Conservation (phyloP, 164 flowering plant species). For the Liquidambar formosana region DNA sequence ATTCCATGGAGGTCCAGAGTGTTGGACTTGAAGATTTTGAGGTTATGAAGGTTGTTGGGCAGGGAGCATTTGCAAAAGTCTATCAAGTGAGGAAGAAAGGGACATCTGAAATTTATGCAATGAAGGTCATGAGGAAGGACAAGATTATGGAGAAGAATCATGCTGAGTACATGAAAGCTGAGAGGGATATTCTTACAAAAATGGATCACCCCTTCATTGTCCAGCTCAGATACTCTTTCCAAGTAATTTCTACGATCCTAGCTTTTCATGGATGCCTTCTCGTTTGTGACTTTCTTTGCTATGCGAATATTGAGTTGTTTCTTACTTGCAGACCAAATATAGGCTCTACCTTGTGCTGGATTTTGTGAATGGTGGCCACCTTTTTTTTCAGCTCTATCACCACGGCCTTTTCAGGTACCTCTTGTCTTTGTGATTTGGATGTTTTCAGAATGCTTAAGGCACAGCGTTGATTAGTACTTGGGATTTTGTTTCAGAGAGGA, state of each 20-base stretch:
- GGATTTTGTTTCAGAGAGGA: slow-evolving; percentile 60
- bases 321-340: slow-evolving; percentile 65
- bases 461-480: background rate
- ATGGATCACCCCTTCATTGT: slow-evolving; percentile 85
- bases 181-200: slow-evolving; percentile 85
- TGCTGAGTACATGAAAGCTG: slow-evolving; percentile 87
- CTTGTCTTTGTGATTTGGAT: background rate
- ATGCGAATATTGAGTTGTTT: background rate
- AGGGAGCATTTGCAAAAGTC: slow-evolving; percentile 93
- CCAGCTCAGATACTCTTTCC: slow-evolving; percentile 89
- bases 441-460: background rate
- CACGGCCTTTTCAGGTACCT: slow-evolving; percentile 84
- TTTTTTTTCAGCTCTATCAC: slow-evolving; percentile 78
- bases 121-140: slow-evolving; percentile 96
- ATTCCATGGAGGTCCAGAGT: slow-evolving; percentile 22
- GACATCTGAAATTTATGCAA: slow-evolving; percentile 82
- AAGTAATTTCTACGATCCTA: slow-evolving; percentile 38
- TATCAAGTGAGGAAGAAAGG: slow-evolving; percentile 83
- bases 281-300: background rate
- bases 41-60: slow-evolving; percentile 81
- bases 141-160: slow-evolving; percentile 83
- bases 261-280: background rate
- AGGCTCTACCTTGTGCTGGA: slow-evolving; percentile 80
- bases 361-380: slow-evolving; percentile 83
- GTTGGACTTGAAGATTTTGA: slow-evolving; percentile 86